These are phyloP conservation scores for Yamadazyma nakazawae DNA, from an alignment of 805 yeast genomes.

Conservation along the genomic window DNA sequence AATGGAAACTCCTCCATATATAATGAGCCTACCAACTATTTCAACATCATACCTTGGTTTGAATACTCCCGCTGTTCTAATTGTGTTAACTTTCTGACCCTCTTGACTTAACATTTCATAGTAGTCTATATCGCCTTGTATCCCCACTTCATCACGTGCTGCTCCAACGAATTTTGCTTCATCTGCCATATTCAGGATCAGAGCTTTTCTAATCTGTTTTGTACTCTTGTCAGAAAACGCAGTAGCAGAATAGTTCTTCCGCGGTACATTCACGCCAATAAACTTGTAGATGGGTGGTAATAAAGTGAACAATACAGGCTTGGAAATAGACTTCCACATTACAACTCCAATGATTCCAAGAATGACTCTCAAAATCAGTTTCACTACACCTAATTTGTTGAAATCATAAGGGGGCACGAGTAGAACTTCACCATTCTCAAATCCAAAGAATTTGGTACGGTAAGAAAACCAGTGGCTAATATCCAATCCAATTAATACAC, in stretches of 20 bases:
- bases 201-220: conserved; percentile 35
- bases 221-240: conserved; percentile 33
- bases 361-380: conserved; percentile 45
- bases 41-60: conserved; percentile 68
- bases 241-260: conserved; percentile 36
- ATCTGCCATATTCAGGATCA: conserved; percentile 35
- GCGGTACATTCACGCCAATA: conserved; percentile 37
- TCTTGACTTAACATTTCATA: conserved; percentile 39
- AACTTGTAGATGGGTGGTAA: conserved; percentile 58
- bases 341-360: conserved; percentile 64
- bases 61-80: conserved; percentile 42
- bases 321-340: conserved; percentile 71
- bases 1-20: conserved; percentile 77
- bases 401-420: conserved; percentile 41
- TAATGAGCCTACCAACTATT: conserved; percentile 69
- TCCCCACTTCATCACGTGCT: conserved; percentile 31
- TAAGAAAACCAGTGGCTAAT: conserved; percentile 52
- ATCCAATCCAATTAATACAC: conserved; percentile 79
- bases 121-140: conserved; percentile 38
- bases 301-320: conserved; percentile 56
- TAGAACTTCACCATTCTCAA: conserved; percentile 21
- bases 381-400: conserved; percentile 40
- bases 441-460: conserved; percentile 26
- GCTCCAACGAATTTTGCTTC: conserved; percentile 17
- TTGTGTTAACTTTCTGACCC: not conserved